Conservation (phyloP, 352 stramenopile genomes). For the Phytophthora kernoviae region DNA sequence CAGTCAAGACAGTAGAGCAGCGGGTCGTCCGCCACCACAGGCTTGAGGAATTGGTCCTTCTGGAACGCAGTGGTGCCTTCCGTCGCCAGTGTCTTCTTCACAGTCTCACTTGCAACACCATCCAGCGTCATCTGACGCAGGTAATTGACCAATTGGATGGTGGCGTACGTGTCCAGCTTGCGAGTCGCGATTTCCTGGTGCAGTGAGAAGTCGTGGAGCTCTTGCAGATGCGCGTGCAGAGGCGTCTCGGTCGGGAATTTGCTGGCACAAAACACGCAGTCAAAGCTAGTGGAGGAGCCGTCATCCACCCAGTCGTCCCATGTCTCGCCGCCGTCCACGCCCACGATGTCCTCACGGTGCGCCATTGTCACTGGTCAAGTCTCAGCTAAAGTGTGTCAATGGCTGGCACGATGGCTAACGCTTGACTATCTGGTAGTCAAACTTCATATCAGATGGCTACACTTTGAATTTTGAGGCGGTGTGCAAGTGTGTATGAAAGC, state of each 20-base stretch:
- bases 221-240: slow-evolving; percentile 65
- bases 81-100: slow-evolving; percentile 50
- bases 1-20: slow-evolving; percentile 85
- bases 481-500: slow-evolving; percentile 22
- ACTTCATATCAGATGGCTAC: too few relatives aligned
- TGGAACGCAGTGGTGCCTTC: slow-evolving; percentile 59
- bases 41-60: slow-evolving; percentile 77
- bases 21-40: slow-evolving; percentile 76
- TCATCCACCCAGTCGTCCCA: slow-evolving; percentile 91
- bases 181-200: slow-evolving; percentile 47
- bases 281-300: slow-evolving; percentile 45
- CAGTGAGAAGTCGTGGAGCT: slow-evolving; percentile 69
- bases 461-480: slow-evolving; percentile 10
- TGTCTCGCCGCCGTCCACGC: slow-evolving; percentile 54
- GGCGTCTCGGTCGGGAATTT: slow-evolving; percentile 49
- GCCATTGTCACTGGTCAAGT: slow-evolving; percentile 13
- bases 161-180: slow-evolving; percentile 78
- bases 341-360: slow-evolving; percentile 17
- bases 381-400: too few relatives aligned
- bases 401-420: too few relatives aligned
- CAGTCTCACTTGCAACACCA: slow-evolving; percentile 34
- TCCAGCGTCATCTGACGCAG: slow-evolving; percentile 55
- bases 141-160: slow-evolving; percentile 83
- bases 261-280: slow-evolving; percentile 73
- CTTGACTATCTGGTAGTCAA: too few relatives aligned